A percentile compares a stretch with the other conserved stretches of the same genome.
Evolutionary conservation across 208 protist species (phyloP).

Genomic region (Strigomonas culicis): DNA sequence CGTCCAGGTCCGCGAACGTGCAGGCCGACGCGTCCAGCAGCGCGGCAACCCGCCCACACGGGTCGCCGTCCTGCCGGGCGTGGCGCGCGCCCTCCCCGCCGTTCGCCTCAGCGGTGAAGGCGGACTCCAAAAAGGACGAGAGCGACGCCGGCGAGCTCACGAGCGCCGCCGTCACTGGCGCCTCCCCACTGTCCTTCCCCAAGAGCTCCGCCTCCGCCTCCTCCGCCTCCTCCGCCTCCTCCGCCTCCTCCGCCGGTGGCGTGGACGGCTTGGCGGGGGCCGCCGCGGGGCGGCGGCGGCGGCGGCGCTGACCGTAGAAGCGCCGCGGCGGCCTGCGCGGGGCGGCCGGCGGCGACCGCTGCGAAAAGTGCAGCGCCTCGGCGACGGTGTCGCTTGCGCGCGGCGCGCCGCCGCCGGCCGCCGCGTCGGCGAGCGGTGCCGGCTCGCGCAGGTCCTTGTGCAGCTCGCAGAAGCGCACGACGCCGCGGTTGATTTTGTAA

Average conservation of each 20-base stretch:
- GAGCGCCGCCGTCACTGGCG: constrained; percentile 81
- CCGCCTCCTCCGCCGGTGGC: constrained; percentile 49
- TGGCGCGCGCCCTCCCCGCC: no score
- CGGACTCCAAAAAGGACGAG: no score
- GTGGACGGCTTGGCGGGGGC: not conserved
- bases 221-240: constrained; percentile 89
- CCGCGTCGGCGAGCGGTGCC: not conserved
- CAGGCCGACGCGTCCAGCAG: constrained; percentile 17
- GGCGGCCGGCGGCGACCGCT: constrained; percentile 10
- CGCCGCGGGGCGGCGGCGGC: constrained; percentile 13
- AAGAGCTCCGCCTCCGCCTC: constrained; percentile 90
- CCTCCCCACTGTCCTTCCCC: constrained; percentile 88
- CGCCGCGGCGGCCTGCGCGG: constrained; percentile 12
- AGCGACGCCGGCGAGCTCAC: no score
- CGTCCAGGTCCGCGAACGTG: constrained; percentile 19
- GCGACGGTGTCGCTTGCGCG: constrained; percentile 7
- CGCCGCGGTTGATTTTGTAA: constrained; percentile 73
- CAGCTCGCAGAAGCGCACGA: constrained; percentile 80
- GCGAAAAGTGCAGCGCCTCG: constrained; percentile 24
- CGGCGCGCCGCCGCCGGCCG: not conserved
- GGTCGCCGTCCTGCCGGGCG: no score
- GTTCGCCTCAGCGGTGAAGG: no score
- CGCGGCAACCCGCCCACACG: not conserved
- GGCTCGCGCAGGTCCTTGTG: constrained; percentile 61
- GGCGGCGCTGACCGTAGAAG: constrained; percentile 30